phyloP scores from a whole-genome alignment of 2,329 filamentous ascomycete genomes.

The Xylaria sp. region DNA sequence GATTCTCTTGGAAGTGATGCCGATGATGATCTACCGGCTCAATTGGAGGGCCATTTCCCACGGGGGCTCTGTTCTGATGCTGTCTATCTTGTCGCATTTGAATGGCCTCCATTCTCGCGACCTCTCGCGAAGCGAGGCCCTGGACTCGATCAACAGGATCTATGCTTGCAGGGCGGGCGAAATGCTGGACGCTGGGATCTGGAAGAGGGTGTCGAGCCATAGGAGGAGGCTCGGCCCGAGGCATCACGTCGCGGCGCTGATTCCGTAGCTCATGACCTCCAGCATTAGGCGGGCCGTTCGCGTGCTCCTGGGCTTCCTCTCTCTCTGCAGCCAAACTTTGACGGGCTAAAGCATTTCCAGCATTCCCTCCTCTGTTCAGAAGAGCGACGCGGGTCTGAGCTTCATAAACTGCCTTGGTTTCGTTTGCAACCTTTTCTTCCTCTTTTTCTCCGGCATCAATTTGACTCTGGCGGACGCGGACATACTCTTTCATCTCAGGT shows the following conservation, averaged over 20 bases:
- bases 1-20: constrained; percentile 60
- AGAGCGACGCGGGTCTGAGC: constrained; percentile 59
- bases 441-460: constrained; percentile 64
- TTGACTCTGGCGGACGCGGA: constrained; percentile 69
- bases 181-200: constrained; percentile 52
- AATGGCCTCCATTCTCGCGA: constrained; percentile 62
- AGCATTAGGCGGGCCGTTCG: constrained; percentile 28
- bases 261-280: constrained; percentile 55
- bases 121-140: constrained; percentile 62
- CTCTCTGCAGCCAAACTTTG: constrained; percentile 35
- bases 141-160: constrained; percentile 60
- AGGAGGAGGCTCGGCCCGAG: constrained; percentile 46
- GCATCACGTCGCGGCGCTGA: constrained; percentile 53
- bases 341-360: constrained; percentile 29
- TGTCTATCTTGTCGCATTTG: constrained; percentile 64
- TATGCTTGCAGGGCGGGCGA: constrained; percentile 48
- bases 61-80: constrained; percentile 55
- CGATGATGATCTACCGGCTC: constrained; percentile 41
- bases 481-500: constrained; percentile 72
- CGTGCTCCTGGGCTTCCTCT: constrained; percentile 38
- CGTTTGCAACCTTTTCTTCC: constrained; percentile 62
- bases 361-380: constrained; percentile 43
- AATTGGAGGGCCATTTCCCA: constrained; percentile 25
- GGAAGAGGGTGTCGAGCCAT: constrained; percentile 50
- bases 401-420: constrained; percentile 62